Evolutionary conservation across 352 stramenopile genomes (phyloP).

Genomic region (Phytophthora crassamura): DNA sequence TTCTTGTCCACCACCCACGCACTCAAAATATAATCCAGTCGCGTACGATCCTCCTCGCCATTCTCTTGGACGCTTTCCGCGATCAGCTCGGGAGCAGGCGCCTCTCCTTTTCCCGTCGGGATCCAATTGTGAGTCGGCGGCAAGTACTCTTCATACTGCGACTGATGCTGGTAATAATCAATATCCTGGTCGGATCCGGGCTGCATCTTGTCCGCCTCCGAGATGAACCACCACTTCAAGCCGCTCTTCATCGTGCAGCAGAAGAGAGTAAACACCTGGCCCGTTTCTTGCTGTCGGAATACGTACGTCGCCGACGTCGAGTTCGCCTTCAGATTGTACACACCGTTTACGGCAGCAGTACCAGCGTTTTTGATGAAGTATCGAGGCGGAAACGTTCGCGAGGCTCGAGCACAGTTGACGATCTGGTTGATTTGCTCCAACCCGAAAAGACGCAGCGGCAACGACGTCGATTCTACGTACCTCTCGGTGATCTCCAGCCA

Average conservation of each 20-base stretch:
- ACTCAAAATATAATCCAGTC: slow-evolving; percentile 80
- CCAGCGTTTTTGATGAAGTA: slow-evolving; percentile 94
- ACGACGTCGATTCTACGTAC: slow-evolving; percentile 91
- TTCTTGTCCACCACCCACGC: slow-evolving; percentile 76
- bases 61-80: slow-evolving; percentile 68
- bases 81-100: slow-evolving; percentile 73
- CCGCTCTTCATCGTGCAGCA: slow-evolving; percentile 98
- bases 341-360: slow-evolving; percentile 92
- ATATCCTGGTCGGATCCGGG: slow-evolving; percentile 98
- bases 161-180: slow-evolving; percentile 99
- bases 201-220: slow-evolving; percentile 96
- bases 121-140: slow-evolving; percentile 93
- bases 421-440: slow-evolving; percentile 95
- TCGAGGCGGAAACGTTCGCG: slow-evolving; percentile 83
- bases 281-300: slow-evolving; percentile 71
- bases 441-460: slow-evolving; percentile 94
- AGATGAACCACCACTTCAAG: slow-evolving; percentile 99
- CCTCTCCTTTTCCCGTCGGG: slow-evolving; percentile 74
- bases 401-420: slow-evolving; percentile 85
- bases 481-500: slow-evolving; percentile 87
- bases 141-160: slow-evolving; percentile 92
- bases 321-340: slow-evolving; percentile 89
- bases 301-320: slow-evolving; percentile 76
- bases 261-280: slow-evolving; percentile 94
- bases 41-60: slow-evolving; percentile 51